These are phyloP conservation scores for Vanrija pseudolonga DNA, from an alignment of 1,284 basidiomycete genomes.

Conservation along the genomic window DNA sequence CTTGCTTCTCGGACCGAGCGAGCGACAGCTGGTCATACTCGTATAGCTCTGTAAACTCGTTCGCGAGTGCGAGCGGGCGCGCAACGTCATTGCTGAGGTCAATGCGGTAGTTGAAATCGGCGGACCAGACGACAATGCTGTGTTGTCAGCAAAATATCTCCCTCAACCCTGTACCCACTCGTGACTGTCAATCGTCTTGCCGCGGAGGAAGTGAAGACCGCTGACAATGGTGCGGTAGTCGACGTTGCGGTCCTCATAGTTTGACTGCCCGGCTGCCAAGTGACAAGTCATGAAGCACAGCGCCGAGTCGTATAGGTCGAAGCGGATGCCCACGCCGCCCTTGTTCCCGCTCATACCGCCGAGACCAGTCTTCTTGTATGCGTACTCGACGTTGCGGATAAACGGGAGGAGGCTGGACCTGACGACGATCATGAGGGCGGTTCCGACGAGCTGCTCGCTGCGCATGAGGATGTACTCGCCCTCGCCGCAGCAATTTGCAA, in stretches of 20 bases:
- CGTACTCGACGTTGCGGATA: constrained; percentile 85
- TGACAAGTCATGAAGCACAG: constrained; percentile 92
- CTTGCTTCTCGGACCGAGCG: constrained; percentile 64
- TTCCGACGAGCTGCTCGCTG: constrained; percentile 88
- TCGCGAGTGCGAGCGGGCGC: constrained; percentile 59
- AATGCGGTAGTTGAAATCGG: constrained; percentile 94
- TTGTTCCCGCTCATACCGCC: constrained; percentile 98
- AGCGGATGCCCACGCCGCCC: constrained; percentile 85
- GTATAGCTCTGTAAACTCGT: constrained; percentile 69
- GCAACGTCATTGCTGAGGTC: constrained; percentile 78
- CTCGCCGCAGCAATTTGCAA: constrained; percentile 62
- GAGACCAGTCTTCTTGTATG: constrained; percentile 93
- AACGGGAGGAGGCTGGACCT: constrained; percentile 69
- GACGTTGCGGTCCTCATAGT: constrained; percentile 83
- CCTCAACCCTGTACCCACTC: constrained; percentile 59
- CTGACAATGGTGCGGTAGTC: constrained; percentile 85
- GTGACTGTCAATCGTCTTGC: constrained; percentile 82
- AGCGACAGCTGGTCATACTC: constrained; percentile 77
- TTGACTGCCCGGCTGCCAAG: constrained; percentile 86
- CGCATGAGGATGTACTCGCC: constrained; percentile 80
- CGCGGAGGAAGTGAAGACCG: constrained; percentile 80
- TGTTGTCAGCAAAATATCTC: not conserved
- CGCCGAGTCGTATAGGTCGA: constrained; percentile 84
- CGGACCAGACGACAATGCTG: constrained; percentile 74
- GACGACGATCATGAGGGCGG: constrained; percentile 81